Percentiles rank a stretch among this genome's conserved stretches.
Evolutionary conservation across 768 basidiomycete species (phyloP).

Genomic region (Suillus luteus): DNA sequence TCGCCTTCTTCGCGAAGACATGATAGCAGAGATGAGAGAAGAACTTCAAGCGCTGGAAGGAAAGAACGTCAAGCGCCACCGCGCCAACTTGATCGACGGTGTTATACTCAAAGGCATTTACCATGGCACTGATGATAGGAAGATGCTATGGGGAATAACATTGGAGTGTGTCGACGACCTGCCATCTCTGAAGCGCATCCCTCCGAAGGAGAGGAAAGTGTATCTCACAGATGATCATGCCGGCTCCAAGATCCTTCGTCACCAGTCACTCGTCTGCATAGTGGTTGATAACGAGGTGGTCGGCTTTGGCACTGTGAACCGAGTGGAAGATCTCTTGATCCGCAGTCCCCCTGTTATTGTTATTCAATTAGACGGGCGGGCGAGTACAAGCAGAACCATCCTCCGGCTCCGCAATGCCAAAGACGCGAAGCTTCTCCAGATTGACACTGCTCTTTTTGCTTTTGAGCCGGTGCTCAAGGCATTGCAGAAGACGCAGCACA

Average conservation of each 20-base stretch:
- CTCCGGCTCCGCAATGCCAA: conserved; percentile 35
- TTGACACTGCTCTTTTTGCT: conserved; percentile 60
- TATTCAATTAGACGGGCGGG: conserved; percentile 48
- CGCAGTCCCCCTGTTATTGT: conserved; percentile 47
- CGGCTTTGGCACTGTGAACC: conserved; percentile 51
- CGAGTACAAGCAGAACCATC: conserved; percentile 40
- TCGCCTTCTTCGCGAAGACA: conserved; percentile 57
- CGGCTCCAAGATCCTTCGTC: conserved; percentile 39
- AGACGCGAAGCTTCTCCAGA: conserved; percentile 46
- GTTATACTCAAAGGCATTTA: conserved; percentile 39
- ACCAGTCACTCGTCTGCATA: conserved; percentile 53
- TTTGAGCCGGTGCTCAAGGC: conserved; percentile 57
- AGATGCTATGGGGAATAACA: conserved; percentile 40
- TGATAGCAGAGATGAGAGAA: conserved; percentile 53
- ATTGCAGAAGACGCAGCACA: conserved; percentile 43
- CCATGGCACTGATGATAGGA: conserved; percentile 20
- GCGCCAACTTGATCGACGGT: conserved; percentile 38
- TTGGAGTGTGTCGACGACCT: conserved; percentile 37
- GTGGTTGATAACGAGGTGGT: conserved; percentile 46
- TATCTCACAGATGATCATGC: conserved; percentile 35
- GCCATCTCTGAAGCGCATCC: conserved; percentile 32
- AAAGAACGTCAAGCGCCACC: conserved; percentile 38
- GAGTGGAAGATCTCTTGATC: conserved; percentile 52
- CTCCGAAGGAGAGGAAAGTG: conserved; percentile 36
- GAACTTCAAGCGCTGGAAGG: conserved; percentile 44